A percentile compares a stretch with the other conserved stretches of the same genome.
These are phyloP conservation scores for Primulina huaijiensis DNA, from an alignment of 257 asterid genomes.

Conservation along the genomic window DNA sequence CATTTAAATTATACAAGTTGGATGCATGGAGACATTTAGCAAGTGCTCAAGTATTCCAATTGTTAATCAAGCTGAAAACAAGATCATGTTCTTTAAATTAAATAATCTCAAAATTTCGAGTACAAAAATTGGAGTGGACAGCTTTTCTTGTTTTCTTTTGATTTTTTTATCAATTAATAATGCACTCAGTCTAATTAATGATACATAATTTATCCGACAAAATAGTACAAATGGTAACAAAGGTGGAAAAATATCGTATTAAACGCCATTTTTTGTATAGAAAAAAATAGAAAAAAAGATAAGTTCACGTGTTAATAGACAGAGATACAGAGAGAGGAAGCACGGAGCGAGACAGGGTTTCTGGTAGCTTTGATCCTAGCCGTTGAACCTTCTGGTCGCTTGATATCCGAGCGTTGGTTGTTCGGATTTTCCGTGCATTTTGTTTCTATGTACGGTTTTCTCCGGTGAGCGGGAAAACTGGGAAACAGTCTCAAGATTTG, in stretches of 20 bases:
- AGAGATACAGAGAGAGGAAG: slow-evolving; percentile 7
- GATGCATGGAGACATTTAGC: not conserved
- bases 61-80: not conserved
- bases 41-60: not conserved
- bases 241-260: no score
- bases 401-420: slow-evolving; percentile 38
- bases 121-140: not conserved
- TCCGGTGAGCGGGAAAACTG: slow-evolving; percentile 22
- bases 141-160: no score
- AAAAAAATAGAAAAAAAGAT: not conserved
- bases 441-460: slow-evolving; percentile 28
- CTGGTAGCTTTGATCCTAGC: slow-evolving; percentile 32
- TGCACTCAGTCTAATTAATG: no score
- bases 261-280: no score
- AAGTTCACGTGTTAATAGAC: not conserved
- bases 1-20: not conserved
- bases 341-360: slow-evolving; percentile 25
- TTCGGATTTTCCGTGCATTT: slow-evolving; percentile 26
- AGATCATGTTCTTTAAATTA: not conserved
- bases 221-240: no score
- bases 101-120: not conserved
- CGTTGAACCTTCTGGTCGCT: slow-evolving; percentile 30
- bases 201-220: no score
- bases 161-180: no score
- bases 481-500: slow-evolving; percentile 20